These are phyloP conservation scores for Aspergillus transmontanensis DNA, from an alignment of 2,329 filamentous ascomycete species.

Conservation along the genomic window DNA sequence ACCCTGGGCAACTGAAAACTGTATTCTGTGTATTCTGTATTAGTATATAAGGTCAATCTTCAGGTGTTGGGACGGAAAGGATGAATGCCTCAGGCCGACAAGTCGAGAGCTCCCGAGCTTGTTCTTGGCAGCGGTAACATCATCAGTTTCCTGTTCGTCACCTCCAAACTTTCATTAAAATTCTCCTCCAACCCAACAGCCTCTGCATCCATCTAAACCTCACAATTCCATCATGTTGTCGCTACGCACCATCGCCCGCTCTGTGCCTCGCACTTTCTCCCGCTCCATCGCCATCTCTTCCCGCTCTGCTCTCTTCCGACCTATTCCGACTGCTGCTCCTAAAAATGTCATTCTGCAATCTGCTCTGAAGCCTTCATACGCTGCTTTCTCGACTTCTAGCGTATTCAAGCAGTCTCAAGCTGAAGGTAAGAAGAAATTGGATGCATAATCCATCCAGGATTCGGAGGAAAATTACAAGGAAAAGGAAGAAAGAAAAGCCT, in stretches of 20 bases:
- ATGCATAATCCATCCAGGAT: neutral
- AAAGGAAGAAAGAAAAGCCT: neutral
- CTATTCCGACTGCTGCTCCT: slow-evolving; percentile 50
- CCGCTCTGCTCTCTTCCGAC: slow-evolving; percentile 48
- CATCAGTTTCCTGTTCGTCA: slow-evolving; percentile 23
- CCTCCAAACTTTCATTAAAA: slow-evolving; percentile 13
- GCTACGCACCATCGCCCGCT: slow-evolving; percentile 66
- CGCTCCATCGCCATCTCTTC: slow-evolving; percentile 58
- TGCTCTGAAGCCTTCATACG: slow-evolving; percentile 49
- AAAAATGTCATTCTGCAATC: slow-evolving; percentile 55
- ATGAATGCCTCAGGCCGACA: neutral
- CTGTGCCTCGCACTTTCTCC: slow-evolving; percentile 65
- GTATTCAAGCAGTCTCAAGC: slow-evolving; percentile 47
- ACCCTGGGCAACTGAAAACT: too few species aligned
- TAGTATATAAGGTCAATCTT: too few species aligned
- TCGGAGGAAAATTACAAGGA: neutral
- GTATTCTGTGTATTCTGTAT: too few species aligned
- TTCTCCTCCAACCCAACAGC: slow-evolving; percentile 2
- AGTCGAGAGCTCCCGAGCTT: neutral
- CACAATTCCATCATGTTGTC: slow-evolving; percentile 63
- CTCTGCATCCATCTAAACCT: slow-evolving; percentile 2
- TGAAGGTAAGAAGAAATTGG: slow-evolving; percentile 41
- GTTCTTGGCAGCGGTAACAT: slow-evolving; percentile 10
- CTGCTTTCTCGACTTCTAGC: slow-evolving; percentile 51
- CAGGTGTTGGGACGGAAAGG: neutral